Evolutionary conservation across 1,284 basidiomycete species (phyloP).

Genomic region (Xerocomus minutiporus): DNA sequence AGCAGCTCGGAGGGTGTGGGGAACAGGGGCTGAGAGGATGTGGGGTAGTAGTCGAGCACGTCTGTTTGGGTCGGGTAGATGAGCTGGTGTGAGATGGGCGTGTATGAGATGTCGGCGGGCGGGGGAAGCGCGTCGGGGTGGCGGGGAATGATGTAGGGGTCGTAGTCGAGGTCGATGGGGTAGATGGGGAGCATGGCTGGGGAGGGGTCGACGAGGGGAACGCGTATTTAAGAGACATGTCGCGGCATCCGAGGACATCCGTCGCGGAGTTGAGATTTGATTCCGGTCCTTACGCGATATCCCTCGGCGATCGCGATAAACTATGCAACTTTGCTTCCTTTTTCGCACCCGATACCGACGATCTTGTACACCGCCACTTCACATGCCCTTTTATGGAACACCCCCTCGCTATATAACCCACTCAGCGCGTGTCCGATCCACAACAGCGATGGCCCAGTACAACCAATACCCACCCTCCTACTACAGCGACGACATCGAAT

Average conservation of each 20-base stretch:
- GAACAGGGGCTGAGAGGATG: conserved; percentile 37
- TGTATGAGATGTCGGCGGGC: neutral
- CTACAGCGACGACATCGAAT: neutral
- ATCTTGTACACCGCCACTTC: conserved; percentile 1
- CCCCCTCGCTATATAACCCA: conserved; percentile 19
- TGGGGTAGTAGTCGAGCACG: conserved; percentile 21
- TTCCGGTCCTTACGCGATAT: conserved; percentile 18
- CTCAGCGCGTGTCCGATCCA: conserved; percentile 5
- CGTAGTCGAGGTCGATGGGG: conserved; percentile 2
- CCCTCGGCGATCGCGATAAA: conserved; percentile 3
- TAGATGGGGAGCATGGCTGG: neutral
- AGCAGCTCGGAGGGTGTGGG: conserved; percentile 66
- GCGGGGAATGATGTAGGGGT: conserved; percentile 5
- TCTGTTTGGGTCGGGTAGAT: neutral
- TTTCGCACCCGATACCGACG: conserved; percentile 11
- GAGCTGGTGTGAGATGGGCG: neutral
- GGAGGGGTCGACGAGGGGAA: neutral
- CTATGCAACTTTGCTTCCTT: neutral
- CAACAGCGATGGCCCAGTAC: conserved; percentile 18
- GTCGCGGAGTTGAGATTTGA: conserved; percentile 20
- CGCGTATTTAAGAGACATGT: neutral
- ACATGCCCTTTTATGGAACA: conserved; percentile 14
- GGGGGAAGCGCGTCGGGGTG: neutral
- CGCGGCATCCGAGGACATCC: conserved; percentile 21
- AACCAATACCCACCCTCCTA: neutral